Conservation (phyloP, 2,329 filamentous ascomycete species). For the Elsinoe perseae region DNA sequence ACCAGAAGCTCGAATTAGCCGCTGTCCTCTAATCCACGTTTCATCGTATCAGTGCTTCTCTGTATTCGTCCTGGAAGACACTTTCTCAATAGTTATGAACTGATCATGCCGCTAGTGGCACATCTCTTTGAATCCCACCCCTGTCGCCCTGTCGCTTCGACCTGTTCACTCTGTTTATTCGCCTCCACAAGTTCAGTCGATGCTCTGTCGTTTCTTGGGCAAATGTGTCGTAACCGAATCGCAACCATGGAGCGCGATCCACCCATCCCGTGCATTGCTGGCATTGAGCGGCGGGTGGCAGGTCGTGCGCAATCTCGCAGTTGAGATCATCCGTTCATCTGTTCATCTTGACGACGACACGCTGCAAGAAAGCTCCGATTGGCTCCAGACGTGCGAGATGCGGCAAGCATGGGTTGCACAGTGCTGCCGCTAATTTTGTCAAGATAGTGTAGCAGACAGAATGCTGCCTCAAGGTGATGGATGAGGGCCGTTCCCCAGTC, state of each 20-base stretch:
- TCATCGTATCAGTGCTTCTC: not conserved
- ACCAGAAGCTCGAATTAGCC: not conserved
- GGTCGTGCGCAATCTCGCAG: slow-evolving; percentile 9
- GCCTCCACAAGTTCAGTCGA: not conserved
- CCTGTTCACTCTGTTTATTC: not conserved
- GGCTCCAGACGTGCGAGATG: not conserved
- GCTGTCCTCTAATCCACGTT: not conserved
- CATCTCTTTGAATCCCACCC: not conserved
- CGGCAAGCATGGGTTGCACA: slow-evolving; percentile 9
- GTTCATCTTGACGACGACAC: slow-evolving; percentile 3
- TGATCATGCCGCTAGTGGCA: not conserved
- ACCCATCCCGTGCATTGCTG: not conserved
- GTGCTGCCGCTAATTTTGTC: not conserved
- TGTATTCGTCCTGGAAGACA: not conserved
- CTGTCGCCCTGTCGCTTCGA: not conserved
- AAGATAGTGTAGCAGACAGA: not conserved
- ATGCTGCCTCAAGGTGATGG: not conserved
- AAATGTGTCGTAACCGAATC: not conserved
- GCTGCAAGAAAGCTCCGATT: not conserved
- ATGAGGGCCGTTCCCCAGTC: not conserved
- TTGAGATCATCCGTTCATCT: slow-evolving; percentile 10
- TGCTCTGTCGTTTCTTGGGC: not conserved
- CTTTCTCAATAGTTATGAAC: not conserved
- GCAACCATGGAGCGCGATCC: not conserved
- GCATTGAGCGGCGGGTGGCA: not conserved